A percentile compares a stretch with the other conserved stretches of the same genome.
phyloP scores from a whole-genome alignment of 495 filamentous ascomycete species.

The Cudoniella acicularis region DNA sequence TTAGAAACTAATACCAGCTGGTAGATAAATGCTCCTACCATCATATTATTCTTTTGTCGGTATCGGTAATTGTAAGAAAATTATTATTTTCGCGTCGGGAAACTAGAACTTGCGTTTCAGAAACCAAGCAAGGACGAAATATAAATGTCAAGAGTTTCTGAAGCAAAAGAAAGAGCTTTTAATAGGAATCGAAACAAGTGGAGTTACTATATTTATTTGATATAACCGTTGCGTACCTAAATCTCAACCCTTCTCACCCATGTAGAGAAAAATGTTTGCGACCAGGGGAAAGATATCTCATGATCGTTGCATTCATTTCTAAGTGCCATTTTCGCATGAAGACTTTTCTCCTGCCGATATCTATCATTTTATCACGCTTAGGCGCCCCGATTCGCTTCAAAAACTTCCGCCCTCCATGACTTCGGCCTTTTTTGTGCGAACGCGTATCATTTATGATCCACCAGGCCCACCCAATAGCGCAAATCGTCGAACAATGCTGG shows the following conservation, averaged over 20 bases:
- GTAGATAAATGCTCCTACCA: no score
- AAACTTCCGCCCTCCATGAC: background rate
- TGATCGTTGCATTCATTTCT: background rate
- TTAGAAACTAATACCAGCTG: no score
- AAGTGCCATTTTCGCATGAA: background rate
- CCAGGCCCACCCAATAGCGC: slow-evolving; percentile 92
- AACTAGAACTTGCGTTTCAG: no score
- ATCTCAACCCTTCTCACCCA: background rate
- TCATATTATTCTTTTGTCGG: no score
- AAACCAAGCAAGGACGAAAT: no score
- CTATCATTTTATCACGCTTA: slow-evolving; percentile 13
- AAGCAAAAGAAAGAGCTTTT: no score
- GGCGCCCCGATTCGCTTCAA: background rate
- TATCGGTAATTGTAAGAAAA: no score
- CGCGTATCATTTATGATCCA: slow-evolving; percentile 37
- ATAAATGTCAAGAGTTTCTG: no score
- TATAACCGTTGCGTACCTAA: no score
- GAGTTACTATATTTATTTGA: no score
- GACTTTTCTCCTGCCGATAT: slow-evolving; percentile 11
- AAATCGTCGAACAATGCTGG: slow-evolving; percentile 77
- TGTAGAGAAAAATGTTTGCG: background rate
- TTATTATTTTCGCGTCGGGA: no score
- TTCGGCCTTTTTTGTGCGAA: background rate
- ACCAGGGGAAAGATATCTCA: background rate
- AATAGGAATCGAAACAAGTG: no score